These are phyloP conservation scores for Phaeomoniella chlamydospora DNA, from an alignment of 2,329 filamentous ascomycete species.

Conservation along the genomic window DNA sequence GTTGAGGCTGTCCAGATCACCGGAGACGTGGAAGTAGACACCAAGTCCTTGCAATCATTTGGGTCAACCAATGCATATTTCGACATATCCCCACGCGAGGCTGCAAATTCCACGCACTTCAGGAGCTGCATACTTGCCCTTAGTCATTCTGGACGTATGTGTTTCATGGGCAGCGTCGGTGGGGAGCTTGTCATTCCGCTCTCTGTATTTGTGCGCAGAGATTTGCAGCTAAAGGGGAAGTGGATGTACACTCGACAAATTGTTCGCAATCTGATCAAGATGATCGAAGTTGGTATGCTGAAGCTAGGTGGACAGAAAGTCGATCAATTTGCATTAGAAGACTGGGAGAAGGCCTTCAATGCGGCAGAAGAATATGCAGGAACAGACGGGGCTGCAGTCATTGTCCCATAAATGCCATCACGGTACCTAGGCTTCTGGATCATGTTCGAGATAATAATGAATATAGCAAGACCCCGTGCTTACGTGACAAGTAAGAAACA, in stretches of 20 bases:
- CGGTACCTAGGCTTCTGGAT: no score
- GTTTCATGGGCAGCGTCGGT: slow-evolving; percentile 11
- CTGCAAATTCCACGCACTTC: slow-evolving; percentile 21
- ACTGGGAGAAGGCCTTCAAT: slow-evolving; percentile 7
- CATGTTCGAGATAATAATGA: no score
- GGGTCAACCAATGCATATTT: slow-evolving; percentile 28
- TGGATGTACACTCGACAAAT: slow-evolving; percentile 12
- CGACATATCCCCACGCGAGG: slow-evolving; percentile 30
- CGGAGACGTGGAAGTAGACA: slow-evolving; percentile 23
- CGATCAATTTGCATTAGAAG: slow-evolving; percentile 5
- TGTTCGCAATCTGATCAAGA: slow-evolving; percentile 8
- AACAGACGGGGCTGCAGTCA: background rate
- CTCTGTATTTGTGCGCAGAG: slow-evolving; percentile 6
- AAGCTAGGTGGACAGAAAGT: slow-evolving; percentile 3
- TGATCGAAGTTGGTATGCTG: slow-evolving; percentile 9
- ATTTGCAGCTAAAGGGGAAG: slow-evolving; percentile 11
- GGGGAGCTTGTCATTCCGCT: slow-evolving; percentile 9
- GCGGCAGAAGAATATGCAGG: slow-evolving; percentile 2
- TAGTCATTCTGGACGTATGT: slow-evolving; percentile 5
- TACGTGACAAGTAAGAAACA: no score
- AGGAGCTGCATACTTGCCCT: slow-evolving; percentile 20
- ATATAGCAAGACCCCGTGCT: no score
- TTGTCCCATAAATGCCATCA: slow-evolving; percentile 3
- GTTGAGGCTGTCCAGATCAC: slow-evolving; percentile 26
- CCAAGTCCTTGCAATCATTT: slow-evolving; percentile 16